phyloP scores from a whole-genome alignment of 192 early-diverging fungal genomes.

The Pilobolus umbonatus region DNA sequence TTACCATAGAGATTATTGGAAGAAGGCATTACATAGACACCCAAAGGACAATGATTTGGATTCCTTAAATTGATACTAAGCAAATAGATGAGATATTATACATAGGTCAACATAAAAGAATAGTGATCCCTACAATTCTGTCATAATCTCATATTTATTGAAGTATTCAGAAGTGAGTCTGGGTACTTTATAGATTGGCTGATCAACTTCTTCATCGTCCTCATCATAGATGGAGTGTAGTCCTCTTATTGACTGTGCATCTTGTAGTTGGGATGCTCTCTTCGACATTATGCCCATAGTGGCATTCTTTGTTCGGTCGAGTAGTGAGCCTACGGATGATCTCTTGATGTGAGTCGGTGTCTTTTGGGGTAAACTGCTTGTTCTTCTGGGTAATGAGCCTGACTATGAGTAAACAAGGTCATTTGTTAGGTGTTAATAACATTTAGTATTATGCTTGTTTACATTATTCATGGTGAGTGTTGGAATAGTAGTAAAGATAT shows the following conservation, averaged over 20 bases:
- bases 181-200: background rate
- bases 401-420: no score
- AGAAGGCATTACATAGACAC: conserved; percentile 85
- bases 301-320: conserved; percentile 11
- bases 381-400: conserved; percentile 2
- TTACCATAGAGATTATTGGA: conserved; percentile 58
- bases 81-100: background rate
- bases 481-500: no score
- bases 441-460: no score
- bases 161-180: conserved; percentile 36
- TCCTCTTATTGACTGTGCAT: background rate
- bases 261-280: background rate
- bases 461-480: no score
- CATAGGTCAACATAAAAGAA: background rate
- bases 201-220: conserved; percentile 10
- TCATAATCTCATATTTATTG: conserved; percentile 61
- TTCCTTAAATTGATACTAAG: conserved; percentile 67
- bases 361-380: conserved; percentile 4
- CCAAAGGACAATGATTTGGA: conserved; percentile 78
- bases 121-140: conserved; percentile 54
- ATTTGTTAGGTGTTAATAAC: no score
- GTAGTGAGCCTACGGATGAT: conserved; percentile 6
- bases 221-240: background rate
- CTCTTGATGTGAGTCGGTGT: no score
- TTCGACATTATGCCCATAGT: background rate